Percentiles rank a stretch among this genome's conserved stretches.
phyloP scores from a whole-genome alignment of 495 filamentous ascomycete genomes.

The Bombardia bombarda region DNA sequence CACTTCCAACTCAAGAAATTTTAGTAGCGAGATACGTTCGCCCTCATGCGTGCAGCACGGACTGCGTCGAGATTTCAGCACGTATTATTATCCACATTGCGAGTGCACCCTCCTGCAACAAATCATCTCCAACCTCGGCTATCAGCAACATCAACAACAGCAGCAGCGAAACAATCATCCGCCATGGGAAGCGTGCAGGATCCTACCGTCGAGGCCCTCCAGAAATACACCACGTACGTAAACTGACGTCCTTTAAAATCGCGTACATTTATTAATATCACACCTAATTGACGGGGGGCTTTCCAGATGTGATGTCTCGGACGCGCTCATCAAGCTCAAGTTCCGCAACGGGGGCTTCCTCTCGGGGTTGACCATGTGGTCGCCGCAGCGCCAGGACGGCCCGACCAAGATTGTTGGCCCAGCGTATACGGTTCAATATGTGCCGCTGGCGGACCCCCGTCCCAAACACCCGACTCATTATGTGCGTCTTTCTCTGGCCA shows the following conservation, averaged over 20 bases:
- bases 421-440: conserved; percentile 50
- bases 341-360: conserved; percentile 49
- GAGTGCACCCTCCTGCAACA: not conserved
- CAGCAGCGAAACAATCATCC: not conserved
- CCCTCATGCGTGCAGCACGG: too few species aligned
- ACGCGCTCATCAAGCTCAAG: conserved; percentile 42
- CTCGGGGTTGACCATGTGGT: conserved; percentile 50
- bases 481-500: conserved; percentile 21
- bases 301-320: conserved; percentile 37
- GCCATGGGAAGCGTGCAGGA: conserved; percentile 9
- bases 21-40: too few species aligned
- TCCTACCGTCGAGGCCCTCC: conserved; percentile 26
- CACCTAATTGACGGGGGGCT: too few species aligned
- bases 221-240: conserved; percentile 36
- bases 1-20: too few species aligned
- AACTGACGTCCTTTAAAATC: too few species aligned
- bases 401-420: conserved; percentile 48
- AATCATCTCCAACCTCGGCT: conserved; percentile 10
- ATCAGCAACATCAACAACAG: not conserved
- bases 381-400: conserved; percentile 42
- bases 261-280: too few species aligned
- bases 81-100: too few species aligned
- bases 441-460: conserved; percentile 33
- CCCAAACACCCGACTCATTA: conserved; percentile 42
- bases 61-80: too few species aligned